Base-by-base conservation (phyloP, 2,329 filamentous ascomycete species). In the Aureobasidium zeae region DNA sequence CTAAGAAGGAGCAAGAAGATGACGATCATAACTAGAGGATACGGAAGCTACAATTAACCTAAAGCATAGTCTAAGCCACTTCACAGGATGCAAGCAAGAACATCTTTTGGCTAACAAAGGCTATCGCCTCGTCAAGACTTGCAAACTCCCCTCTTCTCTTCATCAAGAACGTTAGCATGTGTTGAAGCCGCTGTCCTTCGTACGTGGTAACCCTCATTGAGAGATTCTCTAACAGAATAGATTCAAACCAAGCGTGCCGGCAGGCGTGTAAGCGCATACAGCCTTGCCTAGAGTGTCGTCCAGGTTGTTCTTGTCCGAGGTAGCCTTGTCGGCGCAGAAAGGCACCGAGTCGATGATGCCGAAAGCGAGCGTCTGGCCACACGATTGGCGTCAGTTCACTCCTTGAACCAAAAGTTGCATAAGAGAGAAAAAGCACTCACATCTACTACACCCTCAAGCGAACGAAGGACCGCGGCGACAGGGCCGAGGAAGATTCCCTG, bases 401-500 rank as follows among this genome's bases (percentile, higher is more conserved):
- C 24, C 12, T 25, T 31, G 15, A 21, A n/a, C 19, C 15, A 3
- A 2, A 33, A 19, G 6, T 16, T 2, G 2, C 7, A 33, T 6
- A 2, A 28, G 19, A 24, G 13, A 4, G 17, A 1, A 19, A 9
- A 4, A 6, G 17, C 2, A 44, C 39, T 34, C 7, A 36, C 31
- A 19, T 48, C 36, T n/a, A 48, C 24, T 6, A 42, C 36, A 3
- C 8, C 24, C 21, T 48, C 36, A 3, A 41, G 31, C 1, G 28
- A 29, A 15, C 57, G 51, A 2, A 64, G 55, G 2, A 53, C 49
- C 8, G 50, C 46, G 7, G 54, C 53, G 4, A 63, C 45, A 0
- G 60, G 9, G 2, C 58, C 60, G 17, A 63, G 45, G 20, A 63
- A 19, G 2, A 62, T 39, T 0, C 44, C 44, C 0, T 9, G 42